Percentiles rank a stretch among this genome's conserved stretches.
Evolutionary conservation across 108 stramenopile genomes (phyloP).

Genomic region (Skeletonema potamos): DNA sequence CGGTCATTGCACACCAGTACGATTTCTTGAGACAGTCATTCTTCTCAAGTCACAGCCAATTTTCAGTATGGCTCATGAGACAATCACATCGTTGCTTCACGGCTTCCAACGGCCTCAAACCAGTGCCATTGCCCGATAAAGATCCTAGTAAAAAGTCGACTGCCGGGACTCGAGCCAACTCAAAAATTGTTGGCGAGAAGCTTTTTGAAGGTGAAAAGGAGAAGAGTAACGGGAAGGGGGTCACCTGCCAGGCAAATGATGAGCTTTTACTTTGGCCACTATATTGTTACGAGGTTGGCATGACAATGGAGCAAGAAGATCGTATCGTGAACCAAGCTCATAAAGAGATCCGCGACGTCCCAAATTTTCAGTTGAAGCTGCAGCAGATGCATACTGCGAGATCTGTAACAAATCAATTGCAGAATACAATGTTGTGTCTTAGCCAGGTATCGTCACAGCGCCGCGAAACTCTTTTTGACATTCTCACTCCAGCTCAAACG

Average conservation of each 20-base stretch:
- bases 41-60: constrained; percentile 73
- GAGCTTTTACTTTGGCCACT: constrained; percentile 74
- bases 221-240: constrained; percentile 18
- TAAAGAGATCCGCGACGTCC: constrained; percentile 44
- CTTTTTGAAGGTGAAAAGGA: constrained; percentile 56
- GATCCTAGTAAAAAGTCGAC: constrained; percentile 14
- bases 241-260: constrained; percentile 47
- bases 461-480: constrained; percentile 51
- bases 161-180: constrained; percentile 65
- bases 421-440: constrained; percentile 63
- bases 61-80: constrained; percentile 68
- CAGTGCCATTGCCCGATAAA: constrained; percentile 1
- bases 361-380: constrained; percentile 36
- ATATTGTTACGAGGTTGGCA: constrained; percentile 74
- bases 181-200: constrained; percentile 84
- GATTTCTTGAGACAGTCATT: constrained; percentile 54
- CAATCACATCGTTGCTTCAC: constrained; percentile 60
- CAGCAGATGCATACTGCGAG: constrained; percentile 58
- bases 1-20: constrained; percentile 74
- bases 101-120: constrained; percentile 51
- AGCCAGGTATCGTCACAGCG: constrained; percentile 53
- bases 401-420: constrained; percentile 47
- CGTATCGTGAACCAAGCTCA: constrained; percentile 52
- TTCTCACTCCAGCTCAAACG: constrained; percentile 69
- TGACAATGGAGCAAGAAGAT: constrained; percentile 89